Evolutionary conservation across 306 rosid species (phyloP), one percentile per base, ranked within the genome.

Genomic region (Malus sylvestris): DNA sequence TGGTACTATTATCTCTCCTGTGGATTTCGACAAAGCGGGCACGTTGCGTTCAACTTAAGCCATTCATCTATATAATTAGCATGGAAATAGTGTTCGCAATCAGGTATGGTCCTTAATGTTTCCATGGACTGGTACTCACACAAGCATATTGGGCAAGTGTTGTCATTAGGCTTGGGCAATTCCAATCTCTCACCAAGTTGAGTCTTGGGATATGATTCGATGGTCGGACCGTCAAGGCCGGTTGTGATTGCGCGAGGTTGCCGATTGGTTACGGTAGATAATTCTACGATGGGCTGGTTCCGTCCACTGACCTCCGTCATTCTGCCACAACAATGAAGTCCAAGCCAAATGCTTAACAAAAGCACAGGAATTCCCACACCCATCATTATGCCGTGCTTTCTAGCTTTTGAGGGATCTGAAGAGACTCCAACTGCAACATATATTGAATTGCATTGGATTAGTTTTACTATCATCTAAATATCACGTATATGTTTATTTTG

Each of bases 171-270:
- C 68, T 82, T 84, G 0, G 91, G 89, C 19, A 87, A 35, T 22
- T 85, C 80, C 51, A 83, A 73, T 23, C 86, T 90, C 53, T 86
- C 91, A 0, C 88, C 89, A 0, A 90, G 68, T 11, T 67, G 45
- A 3, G 78, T 84, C 72, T 76, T 86, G 0, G 96, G 94, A 23
- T 76, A 93, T 15, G 89, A 88, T 16, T 86, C 90, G 66, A 93
- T 93, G 4, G 92, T 89, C 4, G 89, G 76, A 16, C 87, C 76
- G 23, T 91, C 96, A 1, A 89, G 89, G 1, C 98, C 97, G 65
- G 40, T 70, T 30, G 10, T 20, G 12, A 78, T 51, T 3, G 79
- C 74, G 0, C 60, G 23, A 2, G 81, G 79, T 32, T 60, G 79
- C 1, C 71, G 67, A 4, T 53, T 52, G 15, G 35, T 64, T 53